phyloP scores from a whole-genome alignment of 305 asterid genomes.

The Fraxinus dipetala region DNA sequence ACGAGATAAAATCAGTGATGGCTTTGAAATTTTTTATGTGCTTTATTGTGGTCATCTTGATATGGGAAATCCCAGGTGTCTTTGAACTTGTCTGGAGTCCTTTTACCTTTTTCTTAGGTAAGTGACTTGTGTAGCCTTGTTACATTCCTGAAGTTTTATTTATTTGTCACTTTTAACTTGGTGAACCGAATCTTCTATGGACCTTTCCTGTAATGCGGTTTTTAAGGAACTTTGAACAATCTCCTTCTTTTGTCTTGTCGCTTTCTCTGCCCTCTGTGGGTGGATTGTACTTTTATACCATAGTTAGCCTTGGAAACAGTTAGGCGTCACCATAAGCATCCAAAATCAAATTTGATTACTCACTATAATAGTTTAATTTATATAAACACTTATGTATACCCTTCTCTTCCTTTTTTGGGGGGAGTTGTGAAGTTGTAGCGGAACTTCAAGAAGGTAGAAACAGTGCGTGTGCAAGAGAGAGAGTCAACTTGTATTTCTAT shows the following conservation, averaged over 20 bases:
- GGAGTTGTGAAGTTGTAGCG: not conserved
- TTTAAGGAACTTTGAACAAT: not conserved
- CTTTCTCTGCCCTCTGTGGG: not conserved
- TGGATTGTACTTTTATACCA: not conserved
- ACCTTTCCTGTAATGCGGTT: not conserved
- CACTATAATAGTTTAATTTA: not conserved
- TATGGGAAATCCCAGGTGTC: conserved; percentile 98
- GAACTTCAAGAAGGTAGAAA: conserved; percentile 9
- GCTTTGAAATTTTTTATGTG: conserved; percentile 63
- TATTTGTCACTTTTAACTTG: not conserved
- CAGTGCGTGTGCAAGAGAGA: not conserved
- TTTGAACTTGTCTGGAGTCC: conserved; percentile 83
- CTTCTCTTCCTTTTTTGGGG: not conserved
- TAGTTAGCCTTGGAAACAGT: not conserved
- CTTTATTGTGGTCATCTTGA: conserved; percentile 80
- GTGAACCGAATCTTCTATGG: not conserved
- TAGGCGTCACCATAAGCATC: not conserved
- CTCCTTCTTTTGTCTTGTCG: not conserved
- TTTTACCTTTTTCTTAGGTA: conserved; percentile 64
- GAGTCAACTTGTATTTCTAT: not conserved
- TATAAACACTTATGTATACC: not conserved
- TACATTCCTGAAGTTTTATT: conserved; percentile 15
- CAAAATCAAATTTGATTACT: not conserved
- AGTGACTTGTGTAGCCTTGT: conserved; percentile 19
- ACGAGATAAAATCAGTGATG: conserved; percentile 82